These are phyloP conservation scores for Yarrowia sp. DNA, from an alignment of 805 yeast species.

Conservation along the genomic window DNA sequence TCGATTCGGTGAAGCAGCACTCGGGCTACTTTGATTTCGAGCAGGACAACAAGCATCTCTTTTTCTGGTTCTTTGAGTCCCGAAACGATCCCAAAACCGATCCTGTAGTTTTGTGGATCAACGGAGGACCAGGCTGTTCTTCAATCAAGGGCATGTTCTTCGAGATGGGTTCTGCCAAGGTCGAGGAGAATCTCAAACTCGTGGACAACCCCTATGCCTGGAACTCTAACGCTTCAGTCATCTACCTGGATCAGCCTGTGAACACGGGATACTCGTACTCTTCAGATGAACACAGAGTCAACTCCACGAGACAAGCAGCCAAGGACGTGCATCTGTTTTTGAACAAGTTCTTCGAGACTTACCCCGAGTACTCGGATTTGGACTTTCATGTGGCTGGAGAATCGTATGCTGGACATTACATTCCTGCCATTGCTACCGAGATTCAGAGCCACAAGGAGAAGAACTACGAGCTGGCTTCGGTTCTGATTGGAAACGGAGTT, in stretches of 20 bases:
- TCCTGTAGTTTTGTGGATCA: conserved; percentile 89
- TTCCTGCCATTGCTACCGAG: conserved; percentile 77
- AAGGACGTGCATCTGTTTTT: conserved; percentile 85
- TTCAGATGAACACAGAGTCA: conserved; percentile 57
- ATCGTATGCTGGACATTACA: conserved; percentile 92
- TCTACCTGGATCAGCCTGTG: conserved; percentile 93
- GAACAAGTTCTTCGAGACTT: conserved; percentile 79
- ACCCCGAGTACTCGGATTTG: conserved; percentile 67
- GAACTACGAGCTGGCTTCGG: conserved; percentile 72
- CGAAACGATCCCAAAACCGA: conserved; percentile 85
- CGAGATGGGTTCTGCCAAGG: conserved; percentile 88
- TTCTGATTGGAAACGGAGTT: conserved; percentile 91
- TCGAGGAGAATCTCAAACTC: conserved; percentile 70
- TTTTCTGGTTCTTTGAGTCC: conserved; percentile 93
- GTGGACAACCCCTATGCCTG: conserved; percentile 83
- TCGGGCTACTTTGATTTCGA: conserved; percentile 76
- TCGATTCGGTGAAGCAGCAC: conserved; percentile 73
- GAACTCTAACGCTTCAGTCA: conserved; percentile 89
- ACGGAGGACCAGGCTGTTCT: conserved; percentile 97
- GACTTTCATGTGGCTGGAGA: conserved; percentile 91
- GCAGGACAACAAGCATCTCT: conserved; percentile 83
- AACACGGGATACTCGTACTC: conserved; percentile 92
- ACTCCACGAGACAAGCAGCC: conserved; percentile 81
- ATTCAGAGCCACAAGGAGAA: conserved; percentile 55
- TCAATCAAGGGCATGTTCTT: conserved; percentile 88